phyloP scores from a whole-genome alignment of 805 yeast species.

The Metschnikowia hibisci region DNA sequence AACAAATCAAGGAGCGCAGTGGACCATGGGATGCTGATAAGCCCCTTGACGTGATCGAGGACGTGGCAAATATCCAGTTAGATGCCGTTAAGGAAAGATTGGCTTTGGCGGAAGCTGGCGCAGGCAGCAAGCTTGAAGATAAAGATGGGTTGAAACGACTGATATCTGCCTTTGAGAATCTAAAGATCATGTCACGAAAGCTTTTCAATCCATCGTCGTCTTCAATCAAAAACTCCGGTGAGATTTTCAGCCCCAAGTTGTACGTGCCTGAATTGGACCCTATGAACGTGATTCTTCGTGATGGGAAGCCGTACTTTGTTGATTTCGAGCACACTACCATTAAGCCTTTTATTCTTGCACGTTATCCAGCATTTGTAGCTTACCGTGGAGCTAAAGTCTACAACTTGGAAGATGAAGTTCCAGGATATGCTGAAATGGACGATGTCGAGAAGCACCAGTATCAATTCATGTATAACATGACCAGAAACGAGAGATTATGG shows the following conservation, averaged over 20 bases:
- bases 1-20: constrained; percentile 44
- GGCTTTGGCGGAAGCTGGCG: constrained; percentile 51
- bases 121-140: constrained; percentile 44
- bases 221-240: constrained; percentile 57
- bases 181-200: constrained; percentile 51
- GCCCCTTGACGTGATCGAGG: constrained; percentile 60
- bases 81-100: constrained; percentile 55
- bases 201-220: constrained; percentile 53
- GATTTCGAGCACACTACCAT: constrained; percentile 82
- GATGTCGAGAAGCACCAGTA: constrained; percentile 77
- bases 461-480: constrained; percentile 80
- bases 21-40: constrained; percentile 75
- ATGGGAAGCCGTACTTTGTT: constrained; percentile 47
- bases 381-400: constrained; percentile 88
- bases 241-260: constrained; percentile 68
- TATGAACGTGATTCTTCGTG: constrained; percentile 63
- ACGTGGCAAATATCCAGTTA: constrained; percentile 63
- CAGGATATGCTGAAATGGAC: constrained; percentile 59
- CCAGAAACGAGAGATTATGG: constrained; percentile 89
- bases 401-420: constrained; percentile 69
- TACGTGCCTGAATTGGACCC: constrained; percentile 87
- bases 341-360: constrained; percentile 76
- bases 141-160: constrained; percentile 44
- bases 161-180: constrained; percentile 58
- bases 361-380: constrained; percentile 77